Conservation (phyloP, 2,329 filamentous ascomycete species). For the Pseudocercospora fuligena region DNA sequence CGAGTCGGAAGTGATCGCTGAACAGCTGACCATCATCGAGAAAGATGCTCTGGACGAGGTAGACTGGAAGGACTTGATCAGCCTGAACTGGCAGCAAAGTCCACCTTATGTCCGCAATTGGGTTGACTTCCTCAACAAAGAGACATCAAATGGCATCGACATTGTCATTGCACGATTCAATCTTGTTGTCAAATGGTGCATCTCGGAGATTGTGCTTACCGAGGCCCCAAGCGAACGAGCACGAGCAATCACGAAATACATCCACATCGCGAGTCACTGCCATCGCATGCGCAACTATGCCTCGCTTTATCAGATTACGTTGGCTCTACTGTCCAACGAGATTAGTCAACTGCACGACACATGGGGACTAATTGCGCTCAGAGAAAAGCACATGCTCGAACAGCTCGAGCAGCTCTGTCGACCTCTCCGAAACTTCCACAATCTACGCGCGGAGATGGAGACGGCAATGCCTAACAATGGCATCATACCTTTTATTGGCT, state of each 20-base stretch:
- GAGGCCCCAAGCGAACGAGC: constrained; percentile 73
- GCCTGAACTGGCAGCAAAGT: constrained; percentile 78
- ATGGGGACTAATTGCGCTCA: constrained; percentile 70
- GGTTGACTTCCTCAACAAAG: constrained; percentile 76
- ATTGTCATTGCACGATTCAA: constrained; percentile 87
- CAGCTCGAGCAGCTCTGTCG: constrained; percentile 76
- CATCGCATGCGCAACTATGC: constrained; percentile 80
- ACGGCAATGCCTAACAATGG: constrained; percentile 62
- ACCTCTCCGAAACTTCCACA: constrained; percentile 77
- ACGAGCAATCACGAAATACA: constrained; percentile 76
- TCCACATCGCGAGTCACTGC: constrained; percentile 79
- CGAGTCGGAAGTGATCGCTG: constrained; percentile 76
- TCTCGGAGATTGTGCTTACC: constrained; percentile 79
- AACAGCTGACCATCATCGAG: constrained; percentile 84
- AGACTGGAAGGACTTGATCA: constrained; percentile 85
- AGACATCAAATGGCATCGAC: constrained; percentile 66
- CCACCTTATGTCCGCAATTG: constrained; percentile 57
- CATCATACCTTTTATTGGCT: constrained; percentile 81
- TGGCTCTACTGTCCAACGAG: constrained; percentile 76
- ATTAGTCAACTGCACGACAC: constrained; percentile 70
- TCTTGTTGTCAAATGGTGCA: constrained; percentile 84
- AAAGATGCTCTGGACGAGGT: constrained; percentile 86
- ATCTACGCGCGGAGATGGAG: constrained; percentile 80
- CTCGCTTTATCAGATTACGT: constrained; percentile 79
- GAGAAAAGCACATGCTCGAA: constrained; percentile 68